phyloP scores from a whole-genome alignment of 495 filamentous ascomycete genomes.

The Xylaria intraflava region DNA sequence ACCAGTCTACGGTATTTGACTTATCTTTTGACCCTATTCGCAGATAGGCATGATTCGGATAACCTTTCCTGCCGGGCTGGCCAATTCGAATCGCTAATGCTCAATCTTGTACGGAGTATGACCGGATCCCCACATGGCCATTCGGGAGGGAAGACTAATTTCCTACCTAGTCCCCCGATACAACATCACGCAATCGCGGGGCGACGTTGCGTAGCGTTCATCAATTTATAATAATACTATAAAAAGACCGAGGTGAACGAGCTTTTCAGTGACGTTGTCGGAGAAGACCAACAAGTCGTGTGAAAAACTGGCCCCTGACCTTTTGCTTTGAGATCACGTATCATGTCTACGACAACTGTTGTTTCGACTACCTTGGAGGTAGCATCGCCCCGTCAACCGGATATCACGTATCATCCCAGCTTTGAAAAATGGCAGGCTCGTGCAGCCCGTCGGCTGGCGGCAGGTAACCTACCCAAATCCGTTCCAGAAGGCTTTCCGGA shows the following conservation, averaged over 20 bases:
- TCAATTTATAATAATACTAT: constrained; percentile 1
- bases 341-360: constrained; percentile 18
- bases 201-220: constrained; percentile 1
- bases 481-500: constrained; percentile 48
- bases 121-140: too few species aligned
- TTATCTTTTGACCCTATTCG: too few species aligned
- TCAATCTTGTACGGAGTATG: too few species aligned
- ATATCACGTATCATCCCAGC: constrained; percentile 54
- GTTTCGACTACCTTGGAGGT: constrained; percentile 16
- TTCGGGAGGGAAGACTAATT: too few species aligned
- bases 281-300: neutral
- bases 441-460: constrained; percentile 33
- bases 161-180: too few species aligned
- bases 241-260: too few species aligned
- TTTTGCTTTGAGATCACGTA: neutral
- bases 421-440: constrained; percentile 50
- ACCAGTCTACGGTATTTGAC: too few species aligned
- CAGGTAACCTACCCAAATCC: constrained; percentile 34
- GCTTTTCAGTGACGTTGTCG: neutral
- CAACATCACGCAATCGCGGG: constrained; percentile 8
- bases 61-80: too few species aligned
- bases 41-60: too few species aligned
- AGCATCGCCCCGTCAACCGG: constrained; percentile 31
- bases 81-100: too few species aligned
- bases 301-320: neutral